These are phyloP conservation scores for Cladophialophora exuberans DNA, from an alignment of 2,329 filamentous ascomycete species.

Conservation along the genomic window DNA sequence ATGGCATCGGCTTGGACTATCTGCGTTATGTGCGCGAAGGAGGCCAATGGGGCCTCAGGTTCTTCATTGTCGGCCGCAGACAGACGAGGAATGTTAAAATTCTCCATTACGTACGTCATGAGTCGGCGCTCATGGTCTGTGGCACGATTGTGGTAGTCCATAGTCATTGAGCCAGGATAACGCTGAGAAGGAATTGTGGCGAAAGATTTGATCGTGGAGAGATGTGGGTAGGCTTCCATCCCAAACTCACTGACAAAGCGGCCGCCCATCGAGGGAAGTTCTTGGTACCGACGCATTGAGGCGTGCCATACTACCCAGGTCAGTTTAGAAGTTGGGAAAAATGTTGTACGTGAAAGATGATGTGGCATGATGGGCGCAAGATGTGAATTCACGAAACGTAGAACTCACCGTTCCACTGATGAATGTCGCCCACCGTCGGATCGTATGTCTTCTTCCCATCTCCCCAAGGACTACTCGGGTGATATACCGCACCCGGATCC, in stretches of 20 bases:
- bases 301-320: constrained; percentile 45
- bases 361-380: neutral
- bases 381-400: constrained; percentile 66
- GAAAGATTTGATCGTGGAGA: constrained; percentile 79
- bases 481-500: constrained; percentile 69
- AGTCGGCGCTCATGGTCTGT: constrained; percentile 83
- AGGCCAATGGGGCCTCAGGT: constrained; percentile 57
- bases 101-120: constrained; percentile 85
- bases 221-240: constrained; percentile 86
- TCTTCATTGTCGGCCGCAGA: too few species aligned
- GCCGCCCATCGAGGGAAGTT: constrained; percentile 80
- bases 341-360: neutral
- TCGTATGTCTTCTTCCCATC: constrained; percentile 74
- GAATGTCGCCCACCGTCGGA: constrained; percentile 82
- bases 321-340: constrained; percentile 47
- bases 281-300: constrained; percentile 80
- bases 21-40: constrained; percentile 70
- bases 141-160: constrained; percentile 97
- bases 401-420: constrained; percentile 76
- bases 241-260: constrained; percentile 94
- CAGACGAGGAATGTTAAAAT: too few species aligned
- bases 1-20: constrained; percentile 63
- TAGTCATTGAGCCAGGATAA: constrained; percentile 79
- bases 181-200: constrained; percentile 66
- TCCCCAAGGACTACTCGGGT: constrained; percentile 84